Base-by-base conservation (phyloP, 2,329 filamentous ascomycete genomes). In the Alternaria gaisen region DNA sequence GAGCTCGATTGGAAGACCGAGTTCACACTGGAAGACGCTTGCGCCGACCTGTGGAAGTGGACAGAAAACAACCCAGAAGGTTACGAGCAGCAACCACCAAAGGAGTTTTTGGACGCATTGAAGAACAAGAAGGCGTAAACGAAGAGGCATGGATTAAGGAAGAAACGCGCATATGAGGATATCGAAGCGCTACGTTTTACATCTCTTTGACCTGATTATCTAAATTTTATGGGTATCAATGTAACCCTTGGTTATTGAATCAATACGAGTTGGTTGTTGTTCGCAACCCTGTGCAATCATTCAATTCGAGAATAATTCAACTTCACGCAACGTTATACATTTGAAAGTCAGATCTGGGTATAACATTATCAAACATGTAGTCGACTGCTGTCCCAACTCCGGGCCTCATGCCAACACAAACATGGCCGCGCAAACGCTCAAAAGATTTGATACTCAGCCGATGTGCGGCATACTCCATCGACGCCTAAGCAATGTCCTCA, bases 31-130 rank as follows among this genome's bases (percentile, higher is more conserved):
- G 94, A 98, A 82, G 89, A 97, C 79, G 94, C 94, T 26, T 99
- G 95, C 79, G 88, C 90, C 70, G 93, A 99, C 80, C 85, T 99
- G 68, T 99, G 95, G 95, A 90, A 89, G 75, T 99, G 95, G 95
- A 97, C 96, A 16, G 86, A 91, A 82, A 98, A 97, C 83, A 98
- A 98, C 83, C 95, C 95, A 24, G 89, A 94, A 82, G 95, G 95
- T 22, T 98, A 98, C 83, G 87, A 91, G 68, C 94, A 98, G 82
- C 86, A 93, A 68, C 93, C 94, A n/a, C 94, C 95, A 0, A 86
- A 91, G 67, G 88, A 91, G 80, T 86, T 98, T 72, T 76, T 97
- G 52, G 90, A 90, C 62, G 78, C 79, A 53, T 65, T 83, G 61
- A 77, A 76, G 66, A 77, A 75, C 51, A 64, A 70, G 58, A 68